Percentiles rank a stretch among this genome's conserved stretches.
phyloP scores from a whole-genome alignment of 768 basidiomycete genomes.

The Psilocybe tampanensis region DNA sequence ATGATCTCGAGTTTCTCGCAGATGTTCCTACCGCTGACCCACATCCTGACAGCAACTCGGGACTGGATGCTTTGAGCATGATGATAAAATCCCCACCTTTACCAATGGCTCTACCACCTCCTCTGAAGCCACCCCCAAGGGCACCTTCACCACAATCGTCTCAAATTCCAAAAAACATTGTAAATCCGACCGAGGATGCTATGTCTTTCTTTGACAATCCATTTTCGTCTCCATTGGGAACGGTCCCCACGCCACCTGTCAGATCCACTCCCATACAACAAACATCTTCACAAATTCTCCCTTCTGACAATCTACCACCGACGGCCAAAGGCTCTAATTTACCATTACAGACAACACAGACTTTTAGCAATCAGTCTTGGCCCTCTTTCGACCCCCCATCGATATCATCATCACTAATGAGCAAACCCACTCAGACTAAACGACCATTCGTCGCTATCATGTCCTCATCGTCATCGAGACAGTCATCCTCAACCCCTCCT shows the following conservation, averaged over 20 bases:
- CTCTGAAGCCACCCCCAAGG: slow-evolving; percentile 43
- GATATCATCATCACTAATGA: slow-evolving; percentile 7
- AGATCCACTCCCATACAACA: neutral
- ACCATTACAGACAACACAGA: neutral
- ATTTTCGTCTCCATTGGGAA: slow-evolving; percentile 6
- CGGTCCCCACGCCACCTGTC: slow-evolving; percentile 18
- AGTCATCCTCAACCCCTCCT: slow-evolving; percentile 20
- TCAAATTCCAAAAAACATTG: slow-evolving; percentile 1
- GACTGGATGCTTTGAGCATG: slow-evolving; percentile 40
- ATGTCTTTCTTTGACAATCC: slow-evolving; percentile 30
- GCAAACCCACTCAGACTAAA: slow-evolving; percentile 14
- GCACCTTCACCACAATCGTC: slow-evolving; percentile 34
- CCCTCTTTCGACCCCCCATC: slow-evolving; percentile 21
- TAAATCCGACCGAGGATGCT: slow-evolving; percentile 21
- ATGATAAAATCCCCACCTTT: slow-evolving; percentile 46
- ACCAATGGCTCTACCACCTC: slow-evolving; percentile 47
- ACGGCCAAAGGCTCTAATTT: neutral
- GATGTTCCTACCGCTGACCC: slow-evolving; percentile 67
- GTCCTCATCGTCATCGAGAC: slow-evolving; percentile 24
- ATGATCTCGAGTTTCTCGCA: slow-evolving; percentile 82
- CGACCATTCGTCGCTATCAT: slow-evolving; percentile 31
- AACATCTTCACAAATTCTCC: neutral
- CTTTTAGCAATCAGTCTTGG: slow-evolving; percentile 14
- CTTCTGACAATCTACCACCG: neutral
- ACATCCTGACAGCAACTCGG: slow-evolving; percentile 33